Evolutionary conservation across 352 stramenopile species (phyloP).

Genomic region (Phytophthora brassicae): DNA sequence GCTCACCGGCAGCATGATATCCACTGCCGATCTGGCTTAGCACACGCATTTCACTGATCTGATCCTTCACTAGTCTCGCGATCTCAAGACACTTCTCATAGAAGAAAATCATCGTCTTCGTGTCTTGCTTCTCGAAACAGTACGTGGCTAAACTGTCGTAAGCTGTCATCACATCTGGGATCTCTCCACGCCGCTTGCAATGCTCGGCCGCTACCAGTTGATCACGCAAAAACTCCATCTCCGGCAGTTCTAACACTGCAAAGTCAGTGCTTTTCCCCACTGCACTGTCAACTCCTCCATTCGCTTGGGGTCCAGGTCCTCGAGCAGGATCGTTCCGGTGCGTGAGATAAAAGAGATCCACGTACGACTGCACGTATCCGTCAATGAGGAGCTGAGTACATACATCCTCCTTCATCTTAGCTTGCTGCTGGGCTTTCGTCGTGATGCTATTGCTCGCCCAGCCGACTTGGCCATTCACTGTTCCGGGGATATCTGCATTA

Average conservation of each 20-base stretch:
- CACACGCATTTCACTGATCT: constrained; percentile 84
- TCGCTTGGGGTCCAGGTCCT: constrained; percentile 3
- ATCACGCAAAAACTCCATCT: constrained; percentile 89
- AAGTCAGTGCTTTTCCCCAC: constrained; percentile 1
- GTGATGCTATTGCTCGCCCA: constrained; percentile 10
- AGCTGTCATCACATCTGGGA: constrained; percentile 75
- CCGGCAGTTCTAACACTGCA: constrained; percentile 33
- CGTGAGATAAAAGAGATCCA: constrained; percentile 95
- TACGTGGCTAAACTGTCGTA: constrained; percentile 85
- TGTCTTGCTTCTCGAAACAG: constrained; percentile 77
- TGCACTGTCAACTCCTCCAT: not conserved
- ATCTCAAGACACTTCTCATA: constrained; percentile 94
- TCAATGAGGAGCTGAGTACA: constrained; percentile 87
- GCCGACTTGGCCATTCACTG: not conserved
- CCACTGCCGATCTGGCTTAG: constrained; percentile 82
- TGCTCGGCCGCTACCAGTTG: constrained; percentile 88
- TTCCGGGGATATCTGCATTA: constrained; percentile 1
- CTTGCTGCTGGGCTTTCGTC: constrained; percentile 41
- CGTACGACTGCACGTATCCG: constrained; percentile 92
- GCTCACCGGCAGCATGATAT: constrained; percentile 74
- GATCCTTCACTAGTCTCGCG: constrained; percentile 82
- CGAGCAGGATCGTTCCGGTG: constrained; percentile 63
- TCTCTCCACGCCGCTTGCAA: constrained; percentile 87
- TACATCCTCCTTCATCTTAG: constrained; percentile 73
- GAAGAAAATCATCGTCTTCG: constrained; percentile 92